Percentiles rank a stretch among this genome's conserved stretches.
These are phyloP conservation scores for Helianthus annuus DNA, from an alignment of 129 eudicot genomes.

Conservation along the genomic window HanXRQr2.0-SUNRISE NC_035449.2:54483153-54483652, in stretches of 20 bases:
- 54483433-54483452: background rate
- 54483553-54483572: slow-evolving; percentile 38
- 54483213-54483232: background rate
- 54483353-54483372: background rate
- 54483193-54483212: background rate
- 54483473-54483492: background rate
- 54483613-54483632: slow-evolving; percentile 54
- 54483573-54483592: slow-evolving; percentile 67
- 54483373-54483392: background rate
- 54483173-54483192: too few species aligned
- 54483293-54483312: background rate
- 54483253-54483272: slow-evolving; percentile 4
- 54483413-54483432: background rate
- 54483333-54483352: background rate
- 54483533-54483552: background rate
- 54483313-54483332: background rate
- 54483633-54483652: slow-evolving; percentile 47
- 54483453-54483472: background rate
- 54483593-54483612: slow-evolving; percentile 86
- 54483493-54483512: slow-evolving; percentile 17
- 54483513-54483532: slow-evolving; percentile 14
- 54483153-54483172: too few species aligned
- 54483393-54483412: background rate
- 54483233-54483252: background rate
- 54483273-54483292: background rate